These are phyloP conservation scores for Shiraia sp. DNA, from an alignment of 2,329 filamentous ascomycete genomes.

Conservation along the genomic window DNA sequence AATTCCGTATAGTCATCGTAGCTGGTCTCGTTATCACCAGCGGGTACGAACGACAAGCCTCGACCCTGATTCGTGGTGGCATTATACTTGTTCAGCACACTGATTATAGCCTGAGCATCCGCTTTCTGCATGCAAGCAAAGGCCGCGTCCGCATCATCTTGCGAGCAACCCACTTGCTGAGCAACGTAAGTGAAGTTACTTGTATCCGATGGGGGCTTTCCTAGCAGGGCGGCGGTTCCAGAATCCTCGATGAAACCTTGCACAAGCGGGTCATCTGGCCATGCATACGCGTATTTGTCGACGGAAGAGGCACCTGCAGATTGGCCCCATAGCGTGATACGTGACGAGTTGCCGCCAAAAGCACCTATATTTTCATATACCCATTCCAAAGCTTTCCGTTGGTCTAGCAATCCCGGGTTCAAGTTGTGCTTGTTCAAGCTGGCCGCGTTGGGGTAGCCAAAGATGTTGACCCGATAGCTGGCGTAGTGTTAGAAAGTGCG, in stretches of 20 bases:
- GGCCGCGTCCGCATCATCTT: conserved; percentile 17
- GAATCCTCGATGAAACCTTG: conserved; percentile 49
- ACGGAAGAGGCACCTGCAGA: conserved; percentile 39
- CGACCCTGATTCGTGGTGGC: conserved; percentile 20
- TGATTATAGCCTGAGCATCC: conserved; percentile 34
- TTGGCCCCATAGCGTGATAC: conserved; percentile 45
- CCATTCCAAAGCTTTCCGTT: conserved; percentile 44
- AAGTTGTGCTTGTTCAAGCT: conserved; percentile 34
- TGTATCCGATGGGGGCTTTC: conserved; percentile 9
- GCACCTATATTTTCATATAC: conserved; percentile 42
- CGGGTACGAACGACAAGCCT: conserved; percentile 29
- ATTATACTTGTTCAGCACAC: conserved; percentile 32
- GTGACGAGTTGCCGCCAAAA: conserved; percentile 34
- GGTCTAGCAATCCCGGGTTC: conserved; percentile 42
- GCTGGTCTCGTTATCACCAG: conserved; percentile 23
- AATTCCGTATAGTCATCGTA: conserved; percentile 31
- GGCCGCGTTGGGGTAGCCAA: conserved; percentile 39
- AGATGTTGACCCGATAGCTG: conserved; percentile 40
- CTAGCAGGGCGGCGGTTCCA: conserved; percentile 15
- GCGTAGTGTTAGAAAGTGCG: no score
- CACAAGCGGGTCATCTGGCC: conserved; percentile 52
- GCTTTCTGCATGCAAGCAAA: conserved; percentile 44
- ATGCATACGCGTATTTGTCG: conserved; percentile 55
- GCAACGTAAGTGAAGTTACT: conserved; percentile 31
- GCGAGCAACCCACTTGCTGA: conserved; percentile 21